phyloP scores from a whole-genome alignment of 345 rosid genomes.

The Populus davidiana region DNA sequence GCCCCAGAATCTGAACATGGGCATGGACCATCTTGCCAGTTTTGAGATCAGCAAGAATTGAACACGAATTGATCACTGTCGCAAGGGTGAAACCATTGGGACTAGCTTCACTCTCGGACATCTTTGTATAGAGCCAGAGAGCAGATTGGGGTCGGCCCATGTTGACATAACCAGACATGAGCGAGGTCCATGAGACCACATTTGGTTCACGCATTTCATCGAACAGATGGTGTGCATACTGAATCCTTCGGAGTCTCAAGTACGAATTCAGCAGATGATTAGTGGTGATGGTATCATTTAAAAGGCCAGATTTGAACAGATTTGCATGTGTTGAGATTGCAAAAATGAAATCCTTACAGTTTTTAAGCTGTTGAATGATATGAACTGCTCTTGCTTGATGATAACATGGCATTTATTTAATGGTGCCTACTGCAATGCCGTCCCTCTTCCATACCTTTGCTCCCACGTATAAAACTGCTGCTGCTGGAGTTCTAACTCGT shows the following conservation, averaged over 20 bases:
- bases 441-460: no score
- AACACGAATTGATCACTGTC: constrained; percentile 59
- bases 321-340: constrained; percentile 28
- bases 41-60: constrained; percentile 42
- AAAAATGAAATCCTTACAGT: constrained; percentile 28
- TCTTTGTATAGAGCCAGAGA: constrained; percentile 37
- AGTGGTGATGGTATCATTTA: constrained; percentile 25
- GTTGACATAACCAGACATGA: constrained; percentile 51
- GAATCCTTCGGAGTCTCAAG: constrained; percentile 22
- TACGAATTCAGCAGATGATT: constrained; percentile 56
- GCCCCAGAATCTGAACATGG: constrained; percentile 48
- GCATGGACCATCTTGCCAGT: constrained; percentile 57
- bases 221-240: constrained; percentile 43
- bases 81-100: constrained; percentile 67
- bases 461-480: no score
- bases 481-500: no score
- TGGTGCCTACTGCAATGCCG: no score
- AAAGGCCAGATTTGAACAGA: constrained; percentile 46
- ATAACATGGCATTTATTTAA: constrained; percentile 5
- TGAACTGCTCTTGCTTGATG: constrained; percentile 3
- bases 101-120: constrained; percentile 33
- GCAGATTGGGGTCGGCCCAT: constrained; percentile 35
- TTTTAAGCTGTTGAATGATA: constrained; percentile 31
- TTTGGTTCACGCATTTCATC: constrained; percentile 74
- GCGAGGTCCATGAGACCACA: constrained; percentile 71